Percentiles rank a stretch among this genome's conserved stretches.
Conservation (phyloP, 208 protist species). For the Zelonia costaricensis region DNA sequence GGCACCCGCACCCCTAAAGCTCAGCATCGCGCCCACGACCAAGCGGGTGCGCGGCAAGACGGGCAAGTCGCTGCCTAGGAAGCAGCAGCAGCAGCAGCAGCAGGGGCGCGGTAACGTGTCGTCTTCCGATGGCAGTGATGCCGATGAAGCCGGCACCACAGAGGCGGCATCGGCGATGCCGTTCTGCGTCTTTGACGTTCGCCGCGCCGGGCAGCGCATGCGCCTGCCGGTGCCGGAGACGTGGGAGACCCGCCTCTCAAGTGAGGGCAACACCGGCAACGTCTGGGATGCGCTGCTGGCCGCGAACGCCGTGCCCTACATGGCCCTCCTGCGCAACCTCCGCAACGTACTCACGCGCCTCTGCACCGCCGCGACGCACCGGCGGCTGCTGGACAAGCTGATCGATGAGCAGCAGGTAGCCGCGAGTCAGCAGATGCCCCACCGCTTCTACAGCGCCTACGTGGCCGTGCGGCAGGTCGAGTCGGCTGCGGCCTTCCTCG, state of each 20-base stretch:
- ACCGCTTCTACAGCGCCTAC: slow-evolving; percentile 93
- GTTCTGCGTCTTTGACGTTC: slow-evolving; percentile 60
- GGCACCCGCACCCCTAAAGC: not conserved
- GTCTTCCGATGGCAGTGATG: no score
- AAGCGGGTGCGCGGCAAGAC: not conserved
- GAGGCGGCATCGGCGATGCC: not conserved
- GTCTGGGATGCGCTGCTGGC: slow-evolving; percentile 94
- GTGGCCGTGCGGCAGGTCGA: slow-evolving; percentile 64
- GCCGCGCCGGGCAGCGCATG: slow-evolving; percentile 90
- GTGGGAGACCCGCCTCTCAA: slow-evolving; percentile 92
- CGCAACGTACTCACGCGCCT: slow-evolving; percentile 92
- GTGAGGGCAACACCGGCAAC: slow-evolving; percentile 79
- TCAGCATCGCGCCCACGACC: not conserved
- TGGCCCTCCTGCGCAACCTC: slow-evolving; percentile 96
- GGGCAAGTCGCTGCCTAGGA: not conserved
- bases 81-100: not conserved
- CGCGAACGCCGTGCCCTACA: slow-evolving; percentile 89
- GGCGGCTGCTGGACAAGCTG: slow-evolving; percentile 39
- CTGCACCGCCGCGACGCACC: slow-evolving; percentile 62
- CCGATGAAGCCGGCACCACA: not conserved
- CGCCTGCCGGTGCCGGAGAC: slow-evolving; percentile 86
- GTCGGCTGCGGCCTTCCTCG: not conserved
- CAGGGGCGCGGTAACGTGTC: no score
- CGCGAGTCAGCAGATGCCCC: slow-evolving; percentile 88
- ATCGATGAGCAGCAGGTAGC: slow-evolving; percentile 70